Conservation (phyloP, 768 basidiomycete species). For the Hypholoma fasciculare region DNA sequence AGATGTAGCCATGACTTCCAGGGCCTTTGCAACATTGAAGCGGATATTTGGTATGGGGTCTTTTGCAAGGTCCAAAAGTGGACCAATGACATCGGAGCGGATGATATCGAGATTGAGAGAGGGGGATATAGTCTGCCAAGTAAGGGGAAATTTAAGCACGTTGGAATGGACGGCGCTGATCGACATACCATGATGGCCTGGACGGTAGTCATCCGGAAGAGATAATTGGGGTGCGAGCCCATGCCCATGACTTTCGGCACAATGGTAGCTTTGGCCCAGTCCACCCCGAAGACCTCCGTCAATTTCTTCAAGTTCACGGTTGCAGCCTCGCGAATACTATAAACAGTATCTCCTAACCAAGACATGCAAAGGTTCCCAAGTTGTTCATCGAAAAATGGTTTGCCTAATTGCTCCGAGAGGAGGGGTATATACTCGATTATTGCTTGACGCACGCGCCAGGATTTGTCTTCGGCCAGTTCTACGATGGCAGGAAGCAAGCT, state of each 20-base stretch:
- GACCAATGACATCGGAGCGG: slow-evolving; percentile 79
- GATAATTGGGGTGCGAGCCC: slow-evolving; percentile 95
- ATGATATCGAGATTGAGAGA: slow-evolving; percentile 85
- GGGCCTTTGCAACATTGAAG: slow-evolving; percentile 95
- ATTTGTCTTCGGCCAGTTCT: slow-evolving; percentile 98
- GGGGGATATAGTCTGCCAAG: slow-evolving; percentile 85
- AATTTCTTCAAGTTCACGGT: slow-evolving; percentile 95
- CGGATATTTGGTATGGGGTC: slow-evolving; percentile 99
- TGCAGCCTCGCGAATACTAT: slow-evolving; percentile 97
- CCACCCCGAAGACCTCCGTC: slow-evolving; percentile 97
- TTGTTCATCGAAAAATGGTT: slow-evolving; percentile 96
- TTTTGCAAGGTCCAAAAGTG: slow-evolving; percentile 76
- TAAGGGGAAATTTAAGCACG: background rate
- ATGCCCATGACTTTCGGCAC: slow-evolving; percentile 97
- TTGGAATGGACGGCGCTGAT: slow-evolving; percentile 1
- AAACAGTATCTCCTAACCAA: slow-evolving; percentile 98
- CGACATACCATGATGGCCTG: slow-evolving; percentile 87
- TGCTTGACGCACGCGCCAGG: slow-evolving; percentile 98
- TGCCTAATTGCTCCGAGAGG: slow-evolving; percentile 95
- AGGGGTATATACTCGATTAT: slow-evolving; percentile 99
- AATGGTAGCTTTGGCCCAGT: slow-evolving; percentile 93
- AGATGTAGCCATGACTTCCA: slow-evolving; percentile 83
- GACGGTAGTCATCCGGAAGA: slow-evolving; percentile 98
- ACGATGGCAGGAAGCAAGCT: slow-evolving; percentile 97
- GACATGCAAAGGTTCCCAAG: slow-evolving; percentile 97